A percentile compares a stretch with the other conserved stretches of the same genome.
Evolutionary conservation across 306 rosid species (phyloP).

Genomic region (Prunus davidiana): DNA sequence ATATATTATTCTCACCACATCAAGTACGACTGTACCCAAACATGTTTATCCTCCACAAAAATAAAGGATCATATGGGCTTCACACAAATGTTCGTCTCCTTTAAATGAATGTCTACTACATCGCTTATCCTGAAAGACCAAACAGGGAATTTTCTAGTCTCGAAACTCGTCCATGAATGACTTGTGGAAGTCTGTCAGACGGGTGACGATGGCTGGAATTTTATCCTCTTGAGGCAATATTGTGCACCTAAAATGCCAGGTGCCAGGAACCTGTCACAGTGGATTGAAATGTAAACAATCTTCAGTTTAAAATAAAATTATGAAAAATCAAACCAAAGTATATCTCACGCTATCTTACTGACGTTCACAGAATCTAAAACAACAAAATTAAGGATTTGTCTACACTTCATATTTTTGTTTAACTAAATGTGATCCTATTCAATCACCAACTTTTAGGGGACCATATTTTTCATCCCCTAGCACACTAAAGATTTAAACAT

Average conservation of each 20-base stretch:
- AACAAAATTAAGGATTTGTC: background rate
- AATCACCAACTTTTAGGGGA: background rate
- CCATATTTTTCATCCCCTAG: background rate
- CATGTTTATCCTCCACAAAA: constrained; percentile 8
- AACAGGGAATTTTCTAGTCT: constrained; percentile 25
- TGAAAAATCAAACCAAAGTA: no score
- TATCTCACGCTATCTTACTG: background rate
- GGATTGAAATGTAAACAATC: constrained; percentile 1
- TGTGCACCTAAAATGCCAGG: constrained; percentile 98
- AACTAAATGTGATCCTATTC: background rate
- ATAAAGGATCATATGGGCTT: background rate
- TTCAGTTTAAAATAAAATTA: background rate
- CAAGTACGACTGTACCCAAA: background rate
- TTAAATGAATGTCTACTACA: background rate
- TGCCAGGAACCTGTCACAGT: constrained; percentile 73
- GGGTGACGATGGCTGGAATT: constrained; percentile 74
- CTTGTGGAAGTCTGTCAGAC: constrained; percentile 78
- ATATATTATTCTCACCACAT: background rate
- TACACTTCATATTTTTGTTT: background rate
- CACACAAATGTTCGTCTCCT: constrained; percentile 10
- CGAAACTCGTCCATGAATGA: constrained; percentile 74
- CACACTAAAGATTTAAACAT: background rate
- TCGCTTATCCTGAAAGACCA: constrained; percentile 10
- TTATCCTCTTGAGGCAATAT: constrained; percentile 95
- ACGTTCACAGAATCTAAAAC: background rate